phyloP scores from a whole-genome alignment of 163 green algal genomes.

The Scenedesmus sp. region DNA sequence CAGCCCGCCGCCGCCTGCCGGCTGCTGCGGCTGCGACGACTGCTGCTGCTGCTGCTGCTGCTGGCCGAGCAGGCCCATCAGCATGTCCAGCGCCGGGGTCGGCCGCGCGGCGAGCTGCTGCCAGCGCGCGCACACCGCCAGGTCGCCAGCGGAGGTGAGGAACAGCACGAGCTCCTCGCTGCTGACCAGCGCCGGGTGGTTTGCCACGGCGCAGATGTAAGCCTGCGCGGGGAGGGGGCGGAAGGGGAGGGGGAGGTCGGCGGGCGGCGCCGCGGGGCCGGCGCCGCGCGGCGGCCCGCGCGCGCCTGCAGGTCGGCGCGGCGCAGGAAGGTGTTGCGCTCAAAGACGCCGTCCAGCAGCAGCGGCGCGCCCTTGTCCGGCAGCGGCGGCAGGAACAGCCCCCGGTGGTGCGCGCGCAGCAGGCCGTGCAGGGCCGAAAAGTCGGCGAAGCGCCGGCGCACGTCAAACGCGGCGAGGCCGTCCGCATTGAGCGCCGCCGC shows the following conservation, averaged over 20 bases:
- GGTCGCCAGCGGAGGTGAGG: slow-evolving; percentile 13
- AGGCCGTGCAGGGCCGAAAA: slow-evolving; percentile 66
- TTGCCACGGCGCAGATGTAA: slow-evolving; percentile 17
- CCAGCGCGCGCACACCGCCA: neutral
- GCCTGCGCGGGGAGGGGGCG: slow-evolving; percentile 16
- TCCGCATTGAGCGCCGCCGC: no score
- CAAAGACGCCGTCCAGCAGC: slow-evolving; percentile 1
- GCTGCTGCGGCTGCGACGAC: neutral
- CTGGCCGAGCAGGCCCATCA: neutral
- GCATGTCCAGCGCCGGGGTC: neutral
- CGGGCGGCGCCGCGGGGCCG: neutral
- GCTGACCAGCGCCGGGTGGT: slow-evolving; percentile 25
- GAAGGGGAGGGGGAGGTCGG: neutral
- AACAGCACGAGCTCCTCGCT: slow-evolving; percentile 30
- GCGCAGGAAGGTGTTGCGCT: slow-evolving; percentile 31
- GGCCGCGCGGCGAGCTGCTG: neutral
- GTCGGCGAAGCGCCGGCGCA: slow-evolving; percentile 58
- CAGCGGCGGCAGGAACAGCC: slow-evolving; percentile 69
- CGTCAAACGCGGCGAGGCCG: slow-evolving; percentile 45
- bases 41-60: neutral
- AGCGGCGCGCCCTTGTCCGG: slow-evolving; percentile 54
- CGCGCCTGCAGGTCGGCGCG: slow-evolving; percentile 36
- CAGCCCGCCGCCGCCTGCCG: neutral
- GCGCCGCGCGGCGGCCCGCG: no score
- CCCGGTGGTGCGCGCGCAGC: slow-evolving; percentile 54